Conservation (phyloP, 2,329 filamentous ascomycete species). For the Alternaria triticina region DNA sequence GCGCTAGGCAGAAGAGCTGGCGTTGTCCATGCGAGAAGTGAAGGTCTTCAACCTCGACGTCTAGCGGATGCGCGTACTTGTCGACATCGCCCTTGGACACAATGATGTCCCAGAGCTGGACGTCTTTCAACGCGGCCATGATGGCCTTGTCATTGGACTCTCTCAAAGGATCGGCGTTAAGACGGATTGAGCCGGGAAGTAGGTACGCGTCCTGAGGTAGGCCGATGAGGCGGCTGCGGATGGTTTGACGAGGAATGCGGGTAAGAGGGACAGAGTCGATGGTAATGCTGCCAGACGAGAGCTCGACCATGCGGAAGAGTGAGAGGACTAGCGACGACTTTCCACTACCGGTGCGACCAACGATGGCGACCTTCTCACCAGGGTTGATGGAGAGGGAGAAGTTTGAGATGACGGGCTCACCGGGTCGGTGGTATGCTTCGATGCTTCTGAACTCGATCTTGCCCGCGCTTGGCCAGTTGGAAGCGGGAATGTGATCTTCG, state of each 20-base stretch:
- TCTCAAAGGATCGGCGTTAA: slow-evolving; percentile 56
- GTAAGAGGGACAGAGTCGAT: slow-evolving; percentile 59
- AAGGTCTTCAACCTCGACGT: slow-evolving; percentile 39
- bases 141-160: slow-evolving; percentile 50
- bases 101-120: slow-evolving; percentile 54
- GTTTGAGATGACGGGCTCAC: slow-evolving; percentile 51
- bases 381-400: slow-evolving; percentile 55
- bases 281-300: slow-evolving; percentile 51
- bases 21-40: slow-evolving; percentile 60
- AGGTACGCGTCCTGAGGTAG: slow-evolving; percentile 62
- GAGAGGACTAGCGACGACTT: slow-evolving; percentile 59
- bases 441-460: slow-evolving; percentile 53
- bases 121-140: slow-evolving; percentile 53
- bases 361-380: slow-evolving; percentile 60
- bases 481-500: slow-evolving; percentile 50
- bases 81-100: slow-evolving; percentile 38
- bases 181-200: slow-evolving; percentile 55
- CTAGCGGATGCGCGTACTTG: slow-evolving; percentile 41
- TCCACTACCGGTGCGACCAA: slow-evolving; percentile 62
- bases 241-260: slow-evolving; percentile 50
- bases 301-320: slow-evolving; percentile 58
- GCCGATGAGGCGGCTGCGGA: slow-evolving; percentile 56
- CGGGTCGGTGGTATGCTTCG: slow-evolving; percentile 52
- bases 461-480: slow-evolving; percentile 53
- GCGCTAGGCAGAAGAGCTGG: slow-evolving; percentile 68